Percentiles rank a stretch among this genome's conserved stretches.
These are phyloP conservation scores for Cladophialophora carrionii DNA, from an alignment of 2,329 filamentous ascomycete genomes.

Conservation along the genomic window DNA sequence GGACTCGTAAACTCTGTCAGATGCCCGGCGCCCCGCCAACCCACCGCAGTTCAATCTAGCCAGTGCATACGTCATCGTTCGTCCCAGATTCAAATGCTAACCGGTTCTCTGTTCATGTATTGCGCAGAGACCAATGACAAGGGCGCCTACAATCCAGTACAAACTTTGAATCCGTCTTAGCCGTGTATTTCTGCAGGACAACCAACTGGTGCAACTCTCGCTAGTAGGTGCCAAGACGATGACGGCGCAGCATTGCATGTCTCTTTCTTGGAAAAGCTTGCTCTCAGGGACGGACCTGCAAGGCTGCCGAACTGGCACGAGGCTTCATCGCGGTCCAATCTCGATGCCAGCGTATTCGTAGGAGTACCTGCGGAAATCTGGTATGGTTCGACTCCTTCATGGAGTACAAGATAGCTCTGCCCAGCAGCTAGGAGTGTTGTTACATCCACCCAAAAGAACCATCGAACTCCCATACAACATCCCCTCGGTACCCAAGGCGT, in stretches of 20 bases:
- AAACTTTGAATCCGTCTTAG: background rate
- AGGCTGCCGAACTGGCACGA: background rate
- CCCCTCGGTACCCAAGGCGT: slow-evolving; percentile 35
- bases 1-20: background rate
- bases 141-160: background rate
- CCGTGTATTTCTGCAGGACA: background rate
- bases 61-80: slow-evolving; percentile 2
- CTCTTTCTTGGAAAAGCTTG: background rate
- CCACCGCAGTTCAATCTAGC: background rate
- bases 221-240: background rate
- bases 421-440: background rate
- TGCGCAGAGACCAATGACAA: background rate
- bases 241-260: background rate
- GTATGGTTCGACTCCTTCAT: background rate
- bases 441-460: slow-evolving; percentile 38
- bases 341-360: background rate
- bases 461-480: slow-evolving; percentile 39
- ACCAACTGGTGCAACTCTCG: background rate
- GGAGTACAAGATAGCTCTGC: background rate
- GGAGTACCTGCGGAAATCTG: background rate
- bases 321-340: background rate
- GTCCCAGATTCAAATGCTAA: background rate
- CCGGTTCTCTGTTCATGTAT: background rate
- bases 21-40: background rate
- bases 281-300: background rate